phyloP scores from a whole-genome alignment of 2,329 filamentous ascomycete species.

The Aspergillus tamarii region DNA sequence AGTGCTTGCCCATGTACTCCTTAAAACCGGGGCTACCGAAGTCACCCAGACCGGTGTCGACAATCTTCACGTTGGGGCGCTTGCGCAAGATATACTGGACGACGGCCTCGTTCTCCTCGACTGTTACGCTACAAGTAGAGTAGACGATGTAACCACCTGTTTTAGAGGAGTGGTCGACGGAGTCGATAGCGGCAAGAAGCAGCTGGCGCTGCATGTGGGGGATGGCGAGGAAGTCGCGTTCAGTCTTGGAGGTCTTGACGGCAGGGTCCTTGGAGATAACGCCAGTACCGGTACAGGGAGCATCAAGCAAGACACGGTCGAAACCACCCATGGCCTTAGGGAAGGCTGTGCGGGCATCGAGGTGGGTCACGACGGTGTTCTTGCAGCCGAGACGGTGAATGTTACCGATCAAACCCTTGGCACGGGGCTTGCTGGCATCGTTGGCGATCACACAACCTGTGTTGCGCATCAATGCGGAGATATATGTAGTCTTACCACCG shows the following conservation, averaged over 20 bases:
- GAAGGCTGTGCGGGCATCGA: constrained; percentile 85
- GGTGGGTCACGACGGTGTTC: constrained; percentile 94
- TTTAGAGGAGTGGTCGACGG: constrained; percentile 85
- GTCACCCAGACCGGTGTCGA: constrained; percentile 78
- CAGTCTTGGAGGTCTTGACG: constrained; percentile 98
- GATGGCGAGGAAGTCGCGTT: constrained; percentile 89
- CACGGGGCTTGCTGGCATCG: constrained; percentile 89
- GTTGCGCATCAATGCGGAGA: constrained; percentile 97
- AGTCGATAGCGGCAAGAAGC: constrained; percentile 89
- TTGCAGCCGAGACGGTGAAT: constrained; percentile 91
- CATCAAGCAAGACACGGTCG: constrained; percentile 90
- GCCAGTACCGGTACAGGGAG: constrained; percentile 93
- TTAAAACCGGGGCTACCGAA: constrained; percentile 95
- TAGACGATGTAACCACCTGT: constrained; percentile 96
- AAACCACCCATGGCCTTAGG: constrained; percentile 94
- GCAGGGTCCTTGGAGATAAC: constrained; percentile 96
- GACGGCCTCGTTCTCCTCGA: constrained; percentile 92
- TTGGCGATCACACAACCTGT: constrained; percentile 95
- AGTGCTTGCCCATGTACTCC: constrained; percentile 86
- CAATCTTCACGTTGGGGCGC: constrained; percentile 89
- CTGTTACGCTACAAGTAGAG: constrained; percentile 91
- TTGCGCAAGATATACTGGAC: constrained; percentile 92
- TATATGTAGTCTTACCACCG: constrained; percentile 94
- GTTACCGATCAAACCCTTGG: constrained; percentile 97
- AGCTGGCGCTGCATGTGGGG: constrained; percentile 96